These are phyloP conservation scores for Crithidia sp. DNA, from an alignment of 208 protist genomes.

Conservation along the genomic window DNA sequence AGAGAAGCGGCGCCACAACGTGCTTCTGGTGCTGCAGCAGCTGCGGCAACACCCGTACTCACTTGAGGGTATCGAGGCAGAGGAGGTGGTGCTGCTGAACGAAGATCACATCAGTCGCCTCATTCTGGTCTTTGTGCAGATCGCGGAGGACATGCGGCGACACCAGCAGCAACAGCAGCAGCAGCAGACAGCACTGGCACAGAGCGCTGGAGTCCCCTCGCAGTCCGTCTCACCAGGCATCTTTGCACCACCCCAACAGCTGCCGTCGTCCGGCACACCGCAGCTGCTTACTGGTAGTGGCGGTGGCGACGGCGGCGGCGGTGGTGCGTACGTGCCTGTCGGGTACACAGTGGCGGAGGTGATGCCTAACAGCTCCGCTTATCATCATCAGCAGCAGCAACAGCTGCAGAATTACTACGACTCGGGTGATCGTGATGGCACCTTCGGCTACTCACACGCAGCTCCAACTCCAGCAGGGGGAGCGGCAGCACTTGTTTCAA, in stretches of 20 bases:
- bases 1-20: slow-evolving; percentile 82
- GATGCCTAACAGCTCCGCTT: slow-evolving; percentile 3
- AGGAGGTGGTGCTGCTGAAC: slow-evolving; percentile 79
- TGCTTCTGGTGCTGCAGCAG: slow-evolving; percentile 74
- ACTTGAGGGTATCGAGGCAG: slow-evolving; percentile 62
- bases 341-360: slow-evolving; percentile 60
- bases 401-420: neutral
- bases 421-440: too few species aligned
- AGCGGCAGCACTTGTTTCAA: slow-evolving; percentile 1
- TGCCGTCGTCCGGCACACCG: too few species aligned
- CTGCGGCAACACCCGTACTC: slow-evolving; percentile 61
- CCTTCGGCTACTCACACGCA: too few species aligned
- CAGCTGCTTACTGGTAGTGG: too few species aligned
- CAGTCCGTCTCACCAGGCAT: too few species aligned
- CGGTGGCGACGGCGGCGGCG: neutral
- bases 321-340: slow-evolving; percentile 26
- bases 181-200: neutral
- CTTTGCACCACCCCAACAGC: too few species aligned
- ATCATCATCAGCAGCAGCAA: neutral
- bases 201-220: neutral
- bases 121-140: slow-evolving; percentile 76
- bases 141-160: slow-evolving; percentile 49
- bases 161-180: slow-evolving; percentile 19
- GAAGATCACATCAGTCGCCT: slow-evolving; percentile 86
- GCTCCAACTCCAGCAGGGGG: neutral